phyloP scores from a whole-genome alignment of 352 stramenopile genomes.

The Phytopythium aichiense region DNA sequence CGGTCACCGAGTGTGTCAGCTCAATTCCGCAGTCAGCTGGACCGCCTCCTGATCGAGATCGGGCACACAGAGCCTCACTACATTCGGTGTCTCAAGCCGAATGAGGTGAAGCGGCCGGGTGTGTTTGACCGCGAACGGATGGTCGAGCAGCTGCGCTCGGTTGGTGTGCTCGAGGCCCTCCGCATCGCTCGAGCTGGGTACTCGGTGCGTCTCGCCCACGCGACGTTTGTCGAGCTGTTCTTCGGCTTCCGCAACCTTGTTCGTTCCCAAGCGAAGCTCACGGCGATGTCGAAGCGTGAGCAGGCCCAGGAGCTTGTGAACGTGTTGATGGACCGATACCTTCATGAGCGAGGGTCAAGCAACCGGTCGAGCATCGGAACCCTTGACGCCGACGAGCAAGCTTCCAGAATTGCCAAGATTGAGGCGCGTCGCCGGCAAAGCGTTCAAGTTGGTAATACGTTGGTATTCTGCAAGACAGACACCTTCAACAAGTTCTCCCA shows the following conservation, averaged over 20 bases:
- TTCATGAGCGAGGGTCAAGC: constrained; percentile 20
- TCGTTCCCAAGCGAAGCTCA: constrained; percentile 9
- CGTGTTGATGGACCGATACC: constrained; percentile 31
- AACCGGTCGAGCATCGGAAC: neutral
- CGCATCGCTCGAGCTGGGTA: constrained; percentile 95
- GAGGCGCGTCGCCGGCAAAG: constrained; percentile 18
- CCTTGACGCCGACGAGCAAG: neutral
- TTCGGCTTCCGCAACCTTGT: constrained; percentile 50
- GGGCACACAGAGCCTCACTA: constrained; percentile 96
- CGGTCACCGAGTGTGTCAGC: constrained; percentile 78
- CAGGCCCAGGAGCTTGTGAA: constrained; percentile 23
- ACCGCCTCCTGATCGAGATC: constrained; percentile 92
- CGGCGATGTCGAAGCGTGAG: constrained; percentile 28
- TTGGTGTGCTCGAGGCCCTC: constrained; percentile 95
- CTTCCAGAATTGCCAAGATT: neutral
- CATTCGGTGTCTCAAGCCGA: constrained; percentile 98
- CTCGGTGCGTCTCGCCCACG: constrained; percentile 91
- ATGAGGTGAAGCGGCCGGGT: constrained; percentile 84
- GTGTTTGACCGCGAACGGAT: constrained; percentile 83
- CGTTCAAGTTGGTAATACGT: constrained; percentile 54
- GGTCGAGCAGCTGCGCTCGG: constrained; percentile 96
- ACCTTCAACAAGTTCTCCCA: constrained; percentile 51
- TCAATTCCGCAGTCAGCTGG: constrained; percentile 93
- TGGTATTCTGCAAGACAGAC: constrained; percentile 63
- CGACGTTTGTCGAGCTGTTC: constrained; percentile 87